Conservation (phyloP, 257 asterid species). For the Marsdenia floribunda region DNA sequence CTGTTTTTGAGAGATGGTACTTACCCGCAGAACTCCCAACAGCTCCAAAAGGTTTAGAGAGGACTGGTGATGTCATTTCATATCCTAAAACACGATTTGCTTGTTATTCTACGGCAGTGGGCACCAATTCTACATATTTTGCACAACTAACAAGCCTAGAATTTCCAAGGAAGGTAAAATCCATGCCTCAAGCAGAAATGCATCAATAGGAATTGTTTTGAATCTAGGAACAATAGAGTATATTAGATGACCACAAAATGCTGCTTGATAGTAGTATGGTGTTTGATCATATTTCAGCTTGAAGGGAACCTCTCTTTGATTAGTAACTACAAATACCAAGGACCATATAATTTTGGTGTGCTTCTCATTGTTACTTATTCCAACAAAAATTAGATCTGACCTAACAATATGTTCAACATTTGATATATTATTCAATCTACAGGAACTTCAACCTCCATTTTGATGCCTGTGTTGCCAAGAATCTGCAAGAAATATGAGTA, state of each 20-base stretch:
- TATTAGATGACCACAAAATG: no score
- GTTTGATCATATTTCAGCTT: not conserved
- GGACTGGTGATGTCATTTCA: not conserved
- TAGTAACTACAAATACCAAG: not conserved
- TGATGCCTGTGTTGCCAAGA: conserved; percentile 51
- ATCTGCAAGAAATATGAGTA: conserved; percentile 34
- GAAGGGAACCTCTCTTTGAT: not conserved
- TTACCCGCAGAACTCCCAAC: not conserved
- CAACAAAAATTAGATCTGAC: not conserved
- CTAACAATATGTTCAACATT: not conserved
- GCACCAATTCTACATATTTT: not conserved
- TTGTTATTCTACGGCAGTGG: not conserved
- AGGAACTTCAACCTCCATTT: conserved; percentile 78
- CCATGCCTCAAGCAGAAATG: not conserved
- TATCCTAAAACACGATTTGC: not conserved
- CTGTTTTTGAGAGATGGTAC: not conserved
- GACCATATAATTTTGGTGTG: not conserved
- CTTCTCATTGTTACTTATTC: not conserved
- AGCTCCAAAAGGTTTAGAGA: not conserved
- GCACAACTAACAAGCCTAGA: not conserved
- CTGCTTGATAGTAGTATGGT: not conserved
- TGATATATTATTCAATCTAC: conserved; percentile 44
- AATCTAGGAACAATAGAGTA: not conserved
- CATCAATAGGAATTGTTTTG: no score
- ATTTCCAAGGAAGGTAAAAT: not conserved